Base-by-base conservation (phyloP, 2,329 filamentous ascomycete species). In the Fusarium veterinarium region DNA sequence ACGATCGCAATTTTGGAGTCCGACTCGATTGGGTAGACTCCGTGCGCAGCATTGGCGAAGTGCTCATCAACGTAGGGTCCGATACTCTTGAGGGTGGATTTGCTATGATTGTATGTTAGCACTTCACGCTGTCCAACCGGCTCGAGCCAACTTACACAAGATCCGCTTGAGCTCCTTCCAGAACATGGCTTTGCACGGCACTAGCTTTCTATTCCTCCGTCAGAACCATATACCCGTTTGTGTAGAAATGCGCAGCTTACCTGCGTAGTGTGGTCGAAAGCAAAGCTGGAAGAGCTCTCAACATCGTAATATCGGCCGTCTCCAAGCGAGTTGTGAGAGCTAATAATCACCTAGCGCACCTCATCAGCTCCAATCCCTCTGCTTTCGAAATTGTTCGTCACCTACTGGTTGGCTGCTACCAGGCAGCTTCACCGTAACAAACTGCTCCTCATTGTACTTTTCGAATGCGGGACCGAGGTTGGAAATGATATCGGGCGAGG, bases 361-460 rank as follows among this genome's bases (percentile, higher is more conserved):
- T 16, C 20, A n/a, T 75, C 49, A 79, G 75, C n/a, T 45, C 9
- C 17, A 13, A 13, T 14, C 42, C 38, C 33, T n/a, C 23, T 45
- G 13, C 23, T 44, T 23, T 23, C 20, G 20, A 19, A 8, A 19
- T 31, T 41, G 25, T 51, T 58, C 33, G 23, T 59, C 37, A 76
- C 81, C 52, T 63, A 85, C 83, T 60, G 80, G 78, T 81, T 94
- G 91, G 82, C 91, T 95, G 80, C 93, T 90, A 35, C 95, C 95
- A 0, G 95, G 95, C 62, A 99, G 89, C 87, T 97, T 97, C 70
- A 94, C 92, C 20, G 95, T 95, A 53, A 91, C 85, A 82, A 98
- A 93, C 83, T 99, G 96, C 83, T 95, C 92, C 84, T 99, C 95
- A 78, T 98, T 98, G 88, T 99, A 98, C 83, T 93, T 94, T 83